phyloP scores from a whole-genome alignment of 2,329 filamentous ascomycete species.

The Aspergillus sp. region DNA sequence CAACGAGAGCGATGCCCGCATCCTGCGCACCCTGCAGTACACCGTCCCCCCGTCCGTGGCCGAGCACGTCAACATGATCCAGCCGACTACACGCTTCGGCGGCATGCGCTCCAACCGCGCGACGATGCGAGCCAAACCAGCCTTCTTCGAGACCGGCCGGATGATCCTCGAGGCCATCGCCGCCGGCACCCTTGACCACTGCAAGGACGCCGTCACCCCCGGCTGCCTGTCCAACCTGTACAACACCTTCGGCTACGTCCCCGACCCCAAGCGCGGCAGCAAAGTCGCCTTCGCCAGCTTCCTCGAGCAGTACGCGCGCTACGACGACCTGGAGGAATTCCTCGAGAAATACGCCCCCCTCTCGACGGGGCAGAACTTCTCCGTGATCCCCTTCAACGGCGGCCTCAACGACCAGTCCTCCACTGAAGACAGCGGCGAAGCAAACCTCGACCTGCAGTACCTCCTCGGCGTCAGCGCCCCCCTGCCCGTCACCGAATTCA shows the following conservation, averaged over 20 bases:
- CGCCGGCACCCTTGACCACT: slow-evolving; percentile 32
- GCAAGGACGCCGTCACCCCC: slow-evolving; percentile 47
- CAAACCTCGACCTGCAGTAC: slow-evolving; percentile 53
- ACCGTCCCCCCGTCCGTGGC: slow-evolving; percentile 38
- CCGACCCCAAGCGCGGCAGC: slow-evolving; percentile 36
- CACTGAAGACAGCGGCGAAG: slow-evolving; percentile 44
- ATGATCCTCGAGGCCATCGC: slow-evolving; percentile 17
- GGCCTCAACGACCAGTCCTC: slow-evolving; percentile 38
- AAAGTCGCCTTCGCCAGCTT: slow-evolving; percentile 49
- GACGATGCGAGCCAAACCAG: slow-evolving; percentile 24
- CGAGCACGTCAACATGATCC: slow-evolving; percentile 40
- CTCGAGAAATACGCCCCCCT: slow-evolving; percentile 38
- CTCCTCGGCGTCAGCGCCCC: slow-evolving; percentile 47
- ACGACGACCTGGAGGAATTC: slow-evolving; percentile 46
- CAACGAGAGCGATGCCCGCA: slow-evolving; percentile 21
- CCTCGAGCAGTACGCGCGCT: slow-evolving; percentile 51
- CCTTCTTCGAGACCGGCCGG: slow-evolving; percentile 18
- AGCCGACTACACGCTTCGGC: slow-evolving; percentile 45
- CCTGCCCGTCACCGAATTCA: slow-evolving; percentile 48
- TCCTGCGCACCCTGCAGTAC: slow-evolving; percentile 42
- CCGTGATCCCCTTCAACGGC: slow-evolving; percentile 44
- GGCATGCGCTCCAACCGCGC: slow-evolving; percentile 31
- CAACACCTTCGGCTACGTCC: slow-evolving; percentile 43
- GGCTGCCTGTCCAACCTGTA: slow-evolving; percentile 50
- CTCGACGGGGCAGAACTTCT: slow-evolving; percentile 46